Percentiles rank a stretch among this genome's conserved stretches.
phyloP scores from a whole-genome alignment of 768 basidiomycete genomes.

The Pleurotus cornucopiae region DNA sequence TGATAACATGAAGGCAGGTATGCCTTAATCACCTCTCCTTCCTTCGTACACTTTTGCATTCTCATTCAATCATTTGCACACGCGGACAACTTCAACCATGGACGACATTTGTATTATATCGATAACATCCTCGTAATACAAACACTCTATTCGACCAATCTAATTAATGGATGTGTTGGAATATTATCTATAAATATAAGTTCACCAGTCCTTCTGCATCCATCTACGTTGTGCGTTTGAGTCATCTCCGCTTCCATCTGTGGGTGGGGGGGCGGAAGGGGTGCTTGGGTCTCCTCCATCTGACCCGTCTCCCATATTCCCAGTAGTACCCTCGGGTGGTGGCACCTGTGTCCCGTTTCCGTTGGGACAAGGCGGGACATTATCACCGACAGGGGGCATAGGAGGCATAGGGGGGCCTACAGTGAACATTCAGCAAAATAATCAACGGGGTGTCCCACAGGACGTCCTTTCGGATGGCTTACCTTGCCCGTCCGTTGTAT shows the following conservation, averaged over 20 bases:
- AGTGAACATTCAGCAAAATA: neutral
- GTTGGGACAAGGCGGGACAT: neutral
- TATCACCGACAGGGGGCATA: neutral
- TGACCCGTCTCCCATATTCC: neutral
- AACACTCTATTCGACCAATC: neutral
- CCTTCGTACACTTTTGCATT: neutral
- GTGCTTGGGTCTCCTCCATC: neutral
- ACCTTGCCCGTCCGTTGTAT: neutral
- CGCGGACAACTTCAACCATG: neutral
- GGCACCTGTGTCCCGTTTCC: neutral
- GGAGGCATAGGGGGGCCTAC: neutral
- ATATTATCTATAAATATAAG: slow-evolving; percentile 1
- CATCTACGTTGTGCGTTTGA: neutral
- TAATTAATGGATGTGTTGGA: slow-evolving; percentile 12
- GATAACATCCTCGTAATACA: neutral
- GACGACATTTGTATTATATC: neutral
- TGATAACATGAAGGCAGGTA: slow-evolving; percentile 74
- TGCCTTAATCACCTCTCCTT: slow-evolving; percentile 24
- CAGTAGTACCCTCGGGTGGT: neutral
- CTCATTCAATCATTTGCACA: neutral
- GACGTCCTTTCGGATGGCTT: neutral
- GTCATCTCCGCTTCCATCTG: neutral
- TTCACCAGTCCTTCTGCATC: slow-evolving; percentile 1
- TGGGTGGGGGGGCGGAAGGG: neutral
- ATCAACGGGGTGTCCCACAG: neutral